Conservation (phyloP, 2,329 filamentous ascomycete genomes). For the Hymenoscyphus fraxineus region DNA sequence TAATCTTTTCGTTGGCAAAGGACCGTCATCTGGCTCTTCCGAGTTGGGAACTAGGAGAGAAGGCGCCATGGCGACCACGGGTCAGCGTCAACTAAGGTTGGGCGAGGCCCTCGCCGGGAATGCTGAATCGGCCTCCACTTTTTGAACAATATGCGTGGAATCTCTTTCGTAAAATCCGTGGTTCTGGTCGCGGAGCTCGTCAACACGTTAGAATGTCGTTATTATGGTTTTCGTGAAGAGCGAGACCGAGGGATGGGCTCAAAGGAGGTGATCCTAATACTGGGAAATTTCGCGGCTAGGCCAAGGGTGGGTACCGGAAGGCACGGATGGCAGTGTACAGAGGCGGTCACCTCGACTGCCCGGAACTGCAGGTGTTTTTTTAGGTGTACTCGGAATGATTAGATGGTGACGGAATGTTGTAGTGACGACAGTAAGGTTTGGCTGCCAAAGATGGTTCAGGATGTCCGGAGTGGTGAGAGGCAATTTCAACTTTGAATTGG, state of each 20-base stretch:
- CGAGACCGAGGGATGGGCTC: neutral
- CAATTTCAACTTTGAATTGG: neutral
- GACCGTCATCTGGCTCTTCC: conserved; percentile 40
- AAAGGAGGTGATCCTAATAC: neutral
- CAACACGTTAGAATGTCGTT: neutral
- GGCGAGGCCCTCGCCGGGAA: conserved; percentile 23
- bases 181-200: neutral
- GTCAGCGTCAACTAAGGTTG: conserved; percentile 17
- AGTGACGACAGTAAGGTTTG: neutral
- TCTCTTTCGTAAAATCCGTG: neutral
- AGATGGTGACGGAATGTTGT: neutral
- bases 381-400: neutral
- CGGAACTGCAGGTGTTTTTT: neutral
- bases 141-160: neutral
- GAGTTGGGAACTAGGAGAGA: conserved; percentile 8
- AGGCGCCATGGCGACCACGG: conserved; percentile 18
- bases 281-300: conserved; percentile 11
- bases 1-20: conserved; percentile 69
- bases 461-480: neutral
- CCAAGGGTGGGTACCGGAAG: conserved; percentile 17
- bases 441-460: neutral
- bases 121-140: conserved; percentile 19
- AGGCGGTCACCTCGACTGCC: neutral
- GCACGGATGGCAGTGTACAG: conserved; percentile 17
- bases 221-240: neutral